Conservation (phyloP, 78 protist species). For the Protostelium mycophagum region DNA sequence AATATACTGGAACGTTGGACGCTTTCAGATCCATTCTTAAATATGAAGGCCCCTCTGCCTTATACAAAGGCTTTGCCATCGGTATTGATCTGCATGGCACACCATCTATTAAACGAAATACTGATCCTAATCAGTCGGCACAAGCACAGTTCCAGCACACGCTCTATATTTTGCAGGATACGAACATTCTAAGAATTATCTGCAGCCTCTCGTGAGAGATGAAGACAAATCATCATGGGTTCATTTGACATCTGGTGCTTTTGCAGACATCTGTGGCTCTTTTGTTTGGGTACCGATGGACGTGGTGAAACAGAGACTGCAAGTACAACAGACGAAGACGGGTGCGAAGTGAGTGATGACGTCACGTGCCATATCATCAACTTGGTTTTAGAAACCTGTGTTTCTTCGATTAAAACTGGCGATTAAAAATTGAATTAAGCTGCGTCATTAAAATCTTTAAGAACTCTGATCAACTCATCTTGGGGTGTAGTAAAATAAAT, state of each 20-base stretch:
- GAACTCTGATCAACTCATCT: too few species aligned
- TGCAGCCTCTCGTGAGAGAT: slow-evolving; percentile 6
- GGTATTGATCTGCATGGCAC: not conserved
- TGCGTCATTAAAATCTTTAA: too few species aligned
- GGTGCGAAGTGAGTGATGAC: slow-evolving; percentile 2
- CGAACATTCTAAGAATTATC: slow-evolving; percentile 23
- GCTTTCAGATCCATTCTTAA: slow-evolving; percentile 26
- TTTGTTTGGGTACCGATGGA: slow-evolving; percentile 70
- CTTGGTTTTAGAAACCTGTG: not conserved
- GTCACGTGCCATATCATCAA: not conserved
- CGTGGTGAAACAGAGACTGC: slow-evolving; percentile 53
- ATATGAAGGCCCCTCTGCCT: slow-evolving; percentile 30
- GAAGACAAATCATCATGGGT: slow-evolving; percentile 4
- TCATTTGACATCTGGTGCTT: slow-evolving; percentile 34
- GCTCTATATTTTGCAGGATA: slow-evolving; percentile 64
- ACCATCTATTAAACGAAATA: not conserved
- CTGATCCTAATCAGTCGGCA: slow-evolving; percentile 5
- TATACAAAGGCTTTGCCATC: slow-evolving; percentile 58
- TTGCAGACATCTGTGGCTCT: slow-evolving; percentile 52
- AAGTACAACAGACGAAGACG: slow-evolving; percentile 37
- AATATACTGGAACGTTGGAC: slow-evolving; percentile 43
- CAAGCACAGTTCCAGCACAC: slow-evolving; percentile 68
- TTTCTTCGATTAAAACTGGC: not conserved
- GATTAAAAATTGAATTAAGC: not conserved
- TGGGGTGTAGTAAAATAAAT: too few species aligned